Base-by-base conservation (phyloP, 2,329 filamentous ascomycete genomes). In the Alternaria alternata region DNA sequence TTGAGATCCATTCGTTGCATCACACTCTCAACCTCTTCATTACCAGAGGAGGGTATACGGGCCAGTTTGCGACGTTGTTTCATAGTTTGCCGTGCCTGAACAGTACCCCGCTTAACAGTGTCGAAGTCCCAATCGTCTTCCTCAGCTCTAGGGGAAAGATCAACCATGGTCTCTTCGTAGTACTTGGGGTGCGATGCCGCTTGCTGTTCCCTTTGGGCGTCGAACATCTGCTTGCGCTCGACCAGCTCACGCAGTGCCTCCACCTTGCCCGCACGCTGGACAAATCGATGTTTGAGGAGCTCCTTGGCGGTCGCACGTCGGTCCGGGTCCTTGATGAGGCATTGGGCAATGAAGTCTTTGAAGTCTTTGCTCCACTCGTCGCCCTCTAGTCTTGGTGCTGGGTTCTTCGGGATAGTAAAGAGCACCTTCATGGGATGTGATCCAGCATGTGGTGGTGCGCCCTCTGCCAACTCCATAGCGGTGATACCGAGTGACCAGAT, bases 341-440 rank as follows among this genome's bases (percentile, higher is more conserved):
- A 99, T 68, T 93, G 89, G 0, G 92, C 86, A 20, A 99, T 85
- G 72, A 99, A 99, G 73, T 99, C 94, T 73, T 93, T 96, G 83
- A 98, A 97, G 38, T 96, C 92, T 71, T 86, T 90, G 79, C 91
- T 94, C 80, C 93, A 97, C 62, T 89, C 78, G 26, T 82, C 86
- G 22, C 93, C 94, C 75, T 97, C 93, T 1, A 99, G 83, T 41
- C 89, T 87, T 5, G 95, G 94, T 3, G 95, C 89, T 2, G 91
- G 84, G 70, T 93, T 93, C 80, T 97, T 98, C 1, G 94, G 94
- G 56, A 99, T 99, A 42, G 97, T 85, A 76, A 99, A 98, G 14
- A 98, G 82, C 5, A 97, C 94, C 79, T 98, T 98, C 94, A 98
- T 98, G 39, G 94, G 94, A 79, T 98, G 94, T 20, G 97, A 96